Conservation (phyloP, 495 filamentous ascomycete genomes). For the Penicillium cinerascens region DNA sequence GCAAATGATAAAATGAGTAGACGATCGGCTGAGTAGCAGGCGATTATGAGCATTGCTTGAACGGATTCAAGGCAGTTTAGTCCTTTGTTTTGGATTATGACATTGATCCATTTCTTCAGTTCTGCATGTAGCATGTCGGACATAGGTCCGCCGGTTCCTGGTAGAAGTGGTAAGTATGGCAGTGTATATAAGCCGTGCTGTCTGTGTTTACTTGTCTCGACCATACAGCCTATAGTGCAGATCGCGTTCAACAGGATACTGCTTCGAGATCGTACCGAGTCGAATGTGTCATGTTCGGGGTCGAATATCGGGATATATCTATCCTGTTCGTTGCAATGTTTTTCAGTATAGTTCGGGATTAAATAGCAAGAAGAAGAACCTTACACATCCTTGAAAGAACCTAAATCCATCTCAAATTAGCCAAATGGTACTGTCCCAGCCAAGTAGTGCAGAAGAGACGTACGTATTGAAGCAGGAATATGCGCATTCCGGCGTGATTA, state of each 20-base stretch:
- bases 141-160: constrained; percentile 31
- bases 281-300: constrained; percentile 38
- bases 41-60: constrained; percentile 47
- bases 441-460: neutral
- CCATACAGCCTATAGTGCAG: constrained; percentile 46
- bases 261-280: constrained; percentile 37
- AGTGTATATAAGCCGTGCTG: neutral
- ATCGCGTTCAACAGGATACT: constrained; percentile 48
- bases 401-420: constrained; percentile 6
- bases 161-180: neutral
- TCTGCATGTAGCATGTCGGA: constrained; percentile 39
- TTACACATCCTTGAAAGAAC: constrained; percentile 46
- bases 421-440: neutral
- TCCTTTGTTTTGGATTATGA: constrained; percentile 38
- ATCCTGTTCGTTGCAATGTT: constrained; percentile 20
- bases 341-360: neutral
- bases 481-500: constrained; percentile 34
- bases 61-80: constrained; percentile 42
- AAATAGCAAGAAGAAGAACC: neutral
- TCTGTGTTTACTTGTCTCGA: constrained; percentile 27
- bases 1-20: constrained; percentile 46
- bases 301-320: constrained; percentile 48
- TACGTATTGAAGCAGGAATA: constrained; percentile 32
- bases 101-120: constrained; percentile 44
- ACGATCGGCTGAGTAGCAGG: constrained; percentile 48